A percentile compares a stretch with the other conserved stretches of the same genome.
Evolutionary conservation across 2,329 filamentous ascomycete genomes (phyloP).

Genomic region (Trichoderma hamatum): DNA sequence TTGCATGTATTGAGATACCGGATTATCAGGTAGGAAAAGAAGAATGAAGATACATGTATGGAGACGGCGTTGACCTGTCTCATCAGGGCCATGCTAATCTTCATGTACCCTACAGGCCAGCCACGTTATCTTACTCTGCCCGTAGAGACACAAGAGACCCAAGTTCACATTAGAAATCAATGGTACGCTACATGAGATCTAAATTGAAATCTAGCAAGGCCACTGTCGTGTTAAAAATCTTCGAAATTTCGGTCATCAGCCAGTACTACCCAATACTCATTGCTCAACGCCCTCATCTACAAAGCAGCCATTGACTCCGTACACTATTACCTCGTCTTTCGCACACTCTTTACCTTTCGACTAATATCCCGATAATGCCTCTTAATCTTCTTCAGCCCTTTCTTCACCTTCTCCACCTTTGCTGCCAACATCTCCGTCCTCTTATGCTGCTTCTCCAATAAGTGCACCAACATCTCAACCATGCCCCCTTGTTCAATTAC

Average conservation of each 20-base stretch:
- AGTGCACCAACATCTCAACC: neutral
- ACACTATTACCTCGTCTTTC: neutral
- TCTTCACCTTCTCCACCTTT: neutral
- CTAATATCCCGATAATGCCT: neutral
- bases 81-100: neutral
- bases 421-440: neutral
- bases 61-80: neutral
- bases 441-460: slow-evolving; percentile 8
- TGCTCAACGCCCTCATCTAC: too few species aligned
- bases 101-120: neutral
- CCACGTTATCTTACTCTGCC: neutral
- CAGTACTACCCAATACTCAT: too few species aligned
- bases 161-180: too few species aligned
- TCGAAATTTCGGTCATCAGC: neutral
- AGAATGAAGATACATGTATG: neutral
- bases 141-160: neutral
- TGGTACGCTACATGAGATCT: neutral
- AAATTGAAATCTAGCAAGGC: neutral
- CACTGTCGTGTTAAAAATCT: neutral
- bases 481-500: neutral
- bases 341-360: neutral
- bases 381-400: neutral
- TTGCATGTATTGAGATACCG: neutral
- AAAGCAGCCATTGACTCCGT: neutral
- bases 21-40: neutral